Conservation (phyloP, 116 monocot species). For the Phalaenopsis hybrid region DNA sequence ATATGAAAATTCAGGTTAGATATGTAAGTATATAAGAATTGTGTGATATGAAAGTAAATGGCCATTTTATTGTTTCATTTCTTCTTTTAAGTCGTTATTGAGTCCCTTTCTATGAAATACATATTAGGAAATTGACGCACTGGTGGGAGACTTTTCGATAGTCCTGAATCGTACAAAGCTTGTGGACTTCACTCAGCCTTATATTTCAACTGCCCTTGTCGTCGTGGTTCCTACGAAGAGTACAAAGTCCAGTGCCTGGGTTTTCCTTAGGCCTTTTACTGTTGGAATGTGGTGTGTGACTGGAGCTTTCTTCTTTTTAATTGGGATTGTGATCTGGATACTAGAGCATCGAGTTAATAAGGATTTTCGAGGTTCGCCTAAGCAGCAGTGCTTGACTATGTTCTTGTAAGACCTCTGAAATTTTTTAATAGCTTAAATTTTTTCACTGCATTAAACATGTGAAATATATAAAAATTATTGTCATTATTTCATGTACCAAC, state of each 20-base stretch:
- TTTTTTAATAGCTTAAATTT: conserved; percentile 2
- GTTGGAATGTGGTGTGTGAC: conserved; percentile 46
- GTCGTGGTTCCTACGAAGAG: conserved; percentile 26
- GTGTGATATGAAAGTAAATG: too few species aligned
- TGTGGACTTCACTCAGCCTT: conserved; percentile 71
- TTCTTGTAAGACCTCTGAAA: conserved; percentile 34
- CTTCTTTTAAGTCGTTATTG: background rate
- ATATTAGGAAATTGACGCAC: conserved; percentile 40
- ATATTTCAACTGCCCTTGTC: conserved; percentile 42
- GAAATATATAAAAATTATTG: background rate
- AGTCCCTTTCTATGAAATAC: background rate
- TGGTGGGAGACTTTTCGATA: conserved; percentile 54
- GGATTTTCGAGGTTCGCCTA: conserved; percentile 55
- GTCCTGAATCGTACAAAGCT: conserved; percentile 34
- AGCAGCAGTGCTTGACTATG: conserved; percentile 34
- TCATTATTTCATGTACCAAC: background rate
- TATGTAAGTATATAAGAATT: too few species aligned
- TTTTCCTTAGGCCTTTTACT: conserved; percentile 57
- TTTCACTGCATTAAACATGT: background rate
- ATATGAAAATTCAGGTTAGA: too few species aligned
- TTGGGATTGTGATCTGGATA: conserved; percentile 56
- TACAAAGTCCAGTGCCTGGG: conserved; percentile 44
- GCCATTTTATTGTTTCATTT: background rate
- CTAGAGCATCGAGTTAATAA: conserved; percentile 62
- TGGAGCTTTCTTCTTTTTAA: conserved; percentile 47